phyloP scores from a whole-genome alignment of 768 basidiomycete species.

The Serendipita sp. region DNA sequence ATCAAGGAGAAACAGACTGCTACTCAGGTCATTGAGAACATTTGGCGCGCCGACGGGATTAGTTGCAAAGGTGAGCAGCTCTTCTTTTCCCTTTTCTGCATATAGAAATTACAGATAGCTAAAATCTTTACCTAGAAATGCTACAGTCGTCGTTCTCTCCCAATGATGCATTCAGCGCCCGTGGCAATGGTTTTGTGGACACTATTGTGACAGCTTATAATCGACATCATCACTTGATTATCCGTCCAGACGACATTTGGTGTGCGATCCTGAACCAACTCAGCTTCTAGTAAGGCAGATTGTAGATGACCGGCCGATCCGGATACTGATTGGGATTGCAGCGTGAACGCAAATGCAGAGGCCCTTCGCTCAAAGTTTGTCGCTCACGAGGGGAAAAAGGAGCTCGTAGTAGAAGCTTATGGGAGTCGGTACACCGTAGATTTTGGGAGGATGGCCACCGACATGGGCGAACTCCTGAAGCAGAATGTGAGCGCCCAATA shows the following conservation, averaged over 20 bases:
- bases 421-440: conserved; percentile 18
- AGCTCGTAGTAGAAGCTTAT: conserved; percentile 15
- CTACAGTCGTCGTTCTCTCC: conserved; percentile 18
- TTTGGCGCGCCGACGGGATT: neutral
- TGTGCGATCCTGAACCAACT: conserved; percentile 25
- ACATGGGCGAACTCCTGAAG: conserved; percentile 1
- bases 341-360: conserved; percentile 19
- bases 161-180: neutral
- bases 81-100: neutral
- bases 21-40: neutral
- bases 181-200: conserved; percentile 21
- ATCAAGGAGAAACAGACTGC: neutral
- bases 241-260: conserved; percentile 38
- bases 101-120: neutral
- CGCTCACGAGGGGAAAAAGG: conserved; percentile 21
- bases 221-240: conserved; percentile 22
- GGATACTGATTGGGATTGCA: neutral
- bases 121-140: conserved; percentile 9
- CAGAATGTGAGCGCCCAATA: neutral
- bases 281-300: conserved; percentile 16
- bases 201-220: conserved; percentile 21
- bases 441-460: conserved; percentile 15
- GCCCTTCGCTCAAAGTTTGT: conserved; percentile 22
- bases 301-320: neutral
- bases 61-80: neutral